Evolutionary conservation across 345 rosid species (phyloP).

Genomic region (Dovyalis caffra): DNA sequence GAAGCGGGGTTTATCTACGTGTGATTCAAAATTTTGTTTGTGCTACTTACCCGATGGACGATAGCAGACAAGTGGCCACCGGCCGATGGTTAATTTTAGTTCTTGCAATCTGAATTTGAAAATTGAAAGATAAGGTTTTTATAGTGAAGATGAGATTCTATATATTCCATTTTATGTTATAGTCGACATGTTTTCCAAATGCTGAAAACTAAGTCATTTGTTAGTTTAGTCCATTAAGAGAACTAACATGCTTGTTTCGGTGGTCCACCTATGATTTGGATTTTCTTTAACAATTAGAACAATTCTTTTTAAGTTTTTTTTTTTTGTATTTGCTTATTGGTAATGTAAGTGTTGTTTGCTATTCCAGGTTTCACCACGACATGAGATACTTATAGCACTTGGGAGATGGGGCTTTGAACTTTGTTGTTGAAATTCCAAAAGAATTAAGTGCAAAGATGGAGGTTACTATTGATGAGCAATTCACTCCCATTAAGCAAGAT

Average conservation of each 20-base stretch:
- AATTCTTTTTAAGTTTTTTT: not conserved
- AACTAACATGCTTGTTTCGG: not conserved
- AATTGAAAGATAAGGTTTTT: not conserved
- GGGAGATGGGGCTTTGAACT: constrained; percentile 85
- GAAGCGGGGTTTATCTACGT: constrained; percentile 21
- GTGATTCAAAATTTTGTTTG: no score
- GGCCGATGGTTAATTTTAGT: not conserved
- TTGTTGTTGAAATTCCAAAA: constrained; percentile 84
- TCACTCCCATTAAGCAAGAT: constrained; percentile 93
- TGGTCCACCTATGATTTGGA: not conserved
- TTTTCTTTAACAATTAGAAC: not conserved
- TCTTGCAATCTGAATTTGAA: not conserved
- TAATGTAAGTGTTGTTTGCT: not conserved
- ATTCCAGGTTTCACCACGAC: constrained; percentile 89
- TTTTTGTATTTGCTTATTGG: not conserved
- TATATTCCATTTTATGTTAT: not conserved
- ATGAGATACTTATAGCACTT: constrained; percentile 77
- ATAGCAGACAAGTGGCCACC: no score
- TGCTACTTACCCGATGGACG: no score
- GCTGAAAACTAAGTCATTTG: not conserved
- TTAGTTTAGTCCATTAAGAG: not conserved
- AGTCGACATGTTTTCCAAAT: not conserved
- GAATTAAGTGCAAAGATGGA: constrained; percentile 97
- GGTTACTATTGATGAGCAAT: constrained; percentile 86
- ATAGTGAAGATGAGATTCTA: not conserved